phyloP scores from a whole-genome alignment of 371 early-diverging fungal genomes.

The Enterocytospora artemiae region DNA sequence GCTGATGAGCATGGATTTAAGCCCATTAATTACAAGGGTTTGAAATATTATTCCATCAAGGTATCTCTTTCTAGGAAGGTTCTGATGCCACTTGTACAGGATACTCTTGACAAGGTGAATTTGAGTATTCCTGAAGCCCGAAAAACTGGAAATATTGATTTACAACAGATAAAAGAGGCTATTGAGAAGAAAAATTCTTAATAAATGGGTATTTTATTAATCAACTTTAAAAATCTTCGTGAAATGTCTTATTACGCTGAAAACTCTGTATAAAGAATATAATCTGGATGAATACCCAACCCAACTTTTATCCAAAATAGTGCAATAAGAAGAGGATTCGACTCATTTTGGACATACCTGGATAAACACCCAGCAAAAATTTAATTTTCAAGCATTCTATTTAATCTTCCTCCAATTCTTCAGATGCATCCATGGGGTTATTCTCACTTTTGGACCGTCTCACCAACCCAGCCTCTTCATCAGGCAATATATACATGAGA shows the following conservation, averaged over 20 bases:
- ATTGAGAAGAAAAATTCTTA: no score
- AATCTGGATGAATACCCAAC: no score
- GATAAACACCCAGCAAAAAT: no score
- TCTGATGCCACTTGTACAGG: conserved; percentile 28
- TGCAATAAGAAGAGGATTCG: no score
- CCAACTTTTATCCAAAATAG: no score
- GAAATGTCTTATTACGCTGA: no score
- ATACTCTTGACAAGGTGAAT: conserved; percentile 15
- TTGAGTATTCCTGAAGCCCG: conserved; percentile 6
- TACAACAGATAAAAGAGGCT: no score
- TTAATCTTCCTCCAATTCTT: neutral
- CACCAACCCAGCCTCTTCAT: neutral
- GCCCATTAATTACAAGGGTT: conserved; percentile 28
- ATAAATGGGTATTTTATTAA: no score
- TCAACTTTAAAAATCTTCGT: no score
- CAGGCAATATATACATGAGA: conserved; percentile 88
- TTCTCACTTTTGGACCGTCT: neutral
- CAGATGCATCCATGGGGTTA: neutral
- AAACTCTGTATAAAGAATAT: no score
- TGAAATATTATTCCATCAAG: conserved; percentile 30
- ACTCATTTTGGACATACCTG: no score
- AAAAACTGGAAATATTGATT: no score
- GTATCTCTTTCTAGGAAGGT: conserved; percentile 40
- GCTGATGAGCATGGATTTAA: conserved; percentile 13
- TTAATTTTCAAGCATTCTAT: neutral